A percentile compares a stretch with the other conserved stretches of the same genome.
These are phyloP conservation scores for Avicennia marina DNA, from an alignment of 257 asterid genomes.

Conservation along the genomic window DNA sequence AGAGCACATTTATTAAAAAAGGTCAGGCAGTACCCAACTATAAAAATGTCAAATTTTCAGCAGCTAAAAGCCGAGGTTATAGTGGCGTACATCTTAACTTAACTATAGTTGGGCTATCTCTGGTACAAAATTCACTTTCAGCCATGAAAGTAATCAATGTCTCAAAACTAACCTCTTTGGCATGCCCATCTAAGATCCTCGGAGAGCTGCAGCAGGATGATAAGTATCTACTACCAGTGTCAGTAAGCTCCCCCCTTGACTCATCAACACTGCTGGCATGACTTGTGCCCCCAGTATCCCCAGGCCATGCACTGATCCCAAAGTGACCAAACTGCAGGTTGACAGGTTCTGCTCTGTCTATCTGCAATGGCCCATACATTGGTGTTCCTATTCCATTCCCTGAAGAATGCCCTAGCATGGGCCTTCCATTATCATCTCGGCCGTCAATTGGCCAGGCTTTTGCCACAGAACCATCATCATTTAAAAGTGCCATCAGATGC, in stretches of 20 bases:
- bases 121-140: too few relatives aligned
- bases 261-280: slow-evolving; percentile 90
- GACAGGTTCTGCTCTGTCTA: slow-evolving; percentile 78
- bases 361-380: slow-evolving; percentile 80
- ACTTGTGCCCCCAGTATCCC: slow-evolving; percentile 87
- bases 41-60: not conserved
- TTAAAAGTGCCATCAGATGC: slow-evolving; percentile 94
- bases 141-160: not conserved
- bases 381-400: slow-evolving; percentile 57
- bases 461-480: slow-evolving; percentile 92
- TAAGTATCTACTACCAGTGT: slow-evolving; percentile 69
- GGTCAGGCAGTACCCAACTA: not conserved
- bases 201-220: slow-evolving; percentile 99
- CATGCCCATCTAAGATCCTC: slow-evolving; percentile 65
- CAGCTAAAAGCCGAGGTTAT: not conserved
- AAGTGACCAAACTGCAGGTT: slow-evolving; percentile 94
- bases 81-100: not conserved
- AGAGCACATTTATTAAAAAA: slow-evolving; percentile 10
- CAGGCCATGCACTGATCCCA: slow-evolving; percentile 94
- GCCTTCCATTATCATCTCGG: slow-evolving; percentile 41
- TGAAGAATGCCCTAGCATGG: slow-evolving; percentile 29
- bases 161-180: slow-evolving; percentile 68
- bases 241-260: slow-evolving; percentile 77
- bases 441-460: slow-evolving; percentile 96
- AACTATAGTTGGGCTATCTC: too few relatives aligned